A percentile compares a stretch with the other conserved stretches of the same genome.
Conservation (phyloP, 164 flowering plant species). For the Kingdonia uniflora region DNA sequence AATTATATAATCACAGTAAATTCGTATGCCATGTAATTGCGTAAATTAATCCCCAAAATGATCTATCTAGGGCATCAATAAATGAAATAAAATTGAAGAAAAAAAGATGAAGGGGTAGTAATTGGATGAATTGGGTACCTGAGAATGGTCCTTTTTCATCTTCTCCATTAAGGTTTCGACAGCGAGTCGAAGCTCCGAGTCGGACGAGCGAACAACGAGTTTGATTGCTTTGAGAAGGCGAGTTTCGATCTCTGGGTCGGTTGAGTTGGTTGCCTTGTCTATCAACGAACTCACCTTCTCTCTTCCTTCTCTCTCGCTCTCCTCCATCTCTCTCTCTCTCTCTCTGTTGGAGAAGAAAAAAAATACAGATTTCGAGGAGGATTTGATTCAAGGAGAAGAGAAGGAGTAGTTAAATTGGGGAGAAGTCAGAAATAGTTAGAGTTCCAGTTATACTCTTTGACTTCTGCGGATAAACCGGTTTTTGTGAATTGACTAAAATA, state of each 20-base stretch:
- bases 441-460: too few species aligned
- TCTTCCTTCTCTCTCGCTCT: neutral
- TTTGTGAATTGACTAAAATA: too few species aligned
- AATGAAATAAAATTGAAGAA: neutral
- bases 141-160: slow-evolving; percentile 81
- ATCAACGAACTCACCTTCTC: slow-evolving; percentile 43
- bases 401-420: too few species aligned
- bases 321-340: neutral
- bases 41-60: too few species aligned
- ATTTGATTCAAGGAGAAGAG: too few species aligned
- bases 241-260: slow-evolving; percentile 55
- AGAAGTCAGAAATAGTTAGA: too few species aligned
- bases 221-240: slow-evolving; percentile 80
- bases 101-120: too few species aligned
- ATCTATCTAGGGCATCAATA: neutral
- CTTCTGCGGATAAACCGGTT: too few species aligned
- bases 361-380: too few species aligned
- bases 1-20: too few species aligned
- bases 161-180: slow-evolving; percentile 62
- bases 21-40: too few species aligned
- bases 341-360: neutral
- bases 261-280: slow-evolving; percentile 75
- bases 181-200: slow-evolving; percentile 60
- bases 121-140: too few species aligned
- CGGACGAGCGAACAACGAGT: slow-evolving; percentile 61